Conservation (phyloP, 2,329 filamentous ascomycete species). For the Davidsoniella eucalypti region DNA sequence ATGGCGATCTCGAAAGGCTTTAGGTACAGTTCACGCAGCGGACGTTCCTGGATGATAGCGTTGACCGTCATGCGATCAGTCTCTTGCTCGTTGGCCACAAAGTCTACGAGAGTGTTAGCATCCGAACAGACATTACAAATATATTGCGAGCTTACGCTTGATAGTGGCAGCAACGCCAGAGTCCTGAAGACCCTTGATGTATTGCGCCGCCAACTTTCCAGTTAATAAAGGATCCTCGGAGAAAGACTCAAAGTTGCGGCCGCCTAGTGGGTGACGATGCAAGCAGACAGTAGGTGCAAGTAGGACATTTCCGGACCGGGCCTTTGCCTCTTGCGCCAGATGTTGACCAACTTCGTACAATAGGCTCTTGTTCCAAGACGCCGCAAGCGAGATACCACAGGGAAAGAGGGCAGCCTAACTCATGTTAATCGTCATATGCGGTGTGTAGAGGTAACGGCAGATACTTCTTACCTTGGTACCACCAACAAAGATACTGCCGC, state of each 20-base stretch:
- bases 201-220: conserved; percentile 54
- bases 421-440: conserved; percentile 8
- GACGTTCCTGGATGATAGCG: conserved; percentile 45
- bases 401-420: conserved; percentile 58
- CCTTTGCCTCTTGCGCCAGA: conserved; percentile 54
- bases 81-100: conserved; percentile 59
- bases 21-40: conserved; percentile 55
- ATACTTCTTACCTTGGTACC: conserved; percentile 36
- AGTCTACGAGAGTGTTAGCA: conserved; percentile 26
- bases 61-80: conserved; percentile 49
- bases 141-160: conserved; percentile 39
- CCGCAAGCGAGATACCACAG: conserved; percentile 61
- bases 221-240: conserved; percentile 69
- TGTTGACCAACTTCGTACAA: conserved; percentile 53
- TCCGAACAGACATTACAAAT: not conserved
- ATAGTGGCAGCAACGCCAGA: conserved; percentile 60
- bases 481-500: conserved; percentile 51
- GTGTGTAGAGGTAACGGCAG: not conserved
- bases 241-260: conserved; percentile 74
- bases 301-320: conserved; percentile 56
- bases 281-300: conserved; percentile 67
- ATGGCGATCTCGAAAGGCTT: conserved; percentile 59
- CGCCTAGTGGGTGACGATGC: conserved; percentile 68
- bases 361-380: conserved; percentile 61
- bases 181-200: conserved; percentile 57